Evolutionary conservation across 768 basidiomycete species (phyloP).

Genomic region (Calvatia gigantea): DNA sequence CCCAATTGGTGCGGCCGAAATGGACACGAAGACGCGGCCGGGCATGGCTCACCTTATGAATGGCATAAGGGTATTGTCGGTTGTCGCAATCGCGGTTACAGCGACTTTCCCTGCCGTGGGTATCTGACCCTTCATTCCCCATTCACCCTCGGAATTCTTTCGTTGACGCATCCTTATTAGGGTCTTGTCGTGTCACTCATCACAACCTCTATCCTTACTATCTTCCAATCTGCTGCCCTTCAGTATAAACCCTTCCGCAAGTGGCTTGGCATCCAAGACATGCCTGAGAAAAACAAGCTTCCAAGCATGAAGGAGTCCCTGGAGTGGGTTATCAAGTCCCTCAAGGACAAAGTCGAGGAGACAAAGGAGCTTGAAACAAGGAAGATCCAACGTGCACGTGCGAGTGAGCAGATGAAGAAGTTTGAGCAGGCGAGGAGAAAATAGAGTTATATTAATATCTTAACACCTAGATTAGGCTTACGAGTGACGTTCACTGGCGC

Average conservation of each 20-base stretch:
- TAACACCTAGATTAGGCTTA: neutral
- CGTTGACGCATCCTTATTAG: conserved; percentile 18
- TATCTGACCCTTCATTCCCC: conserved; percentile 7
- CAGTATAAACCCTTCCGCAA: conserved; percentile 39
- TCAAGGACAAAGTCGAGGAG: neutral
- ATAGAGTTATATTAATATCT: neutral
- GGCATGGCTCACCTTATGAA: conserved; percentile 68
- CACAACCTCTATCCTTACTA: conserved; percentile 38
- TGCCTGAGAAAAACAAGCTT: conserved; percentile 21
- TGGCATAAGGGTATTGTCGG: conserved; percentile 53
- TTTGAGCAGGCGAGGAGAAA: conserved; percentile 8
- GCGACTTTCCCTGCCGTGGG: conserved; percentile 63
- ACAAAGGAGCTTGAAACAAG: neutral
- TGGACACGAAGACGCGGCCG: conserved; percentile 55
- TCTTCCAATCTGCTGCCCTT: conserved; percentile 47
- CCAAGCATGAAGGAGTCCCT: conserved; percentile 2
- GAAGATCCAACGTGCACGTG: neutral
- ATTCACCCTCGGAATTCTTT: neutral
- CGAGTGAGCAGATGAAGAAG: conserved; percentile 8
- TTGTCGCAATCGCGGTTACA: conserved; percentile 46
- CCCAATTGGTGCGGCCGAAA: conserved; percentile 52
- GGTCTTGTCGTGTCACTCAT: conserved; percentile 41
- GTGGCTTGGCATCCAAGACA: conserved; percentile 32
- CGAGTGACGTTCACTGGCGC: too few species aligned
- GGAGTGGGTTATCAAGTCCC: neutral